These are phyloP conservation scores for Begonia masoniana DNA, from an alignment of 306 rosid species.

Conservation along the genomic window DNA sequence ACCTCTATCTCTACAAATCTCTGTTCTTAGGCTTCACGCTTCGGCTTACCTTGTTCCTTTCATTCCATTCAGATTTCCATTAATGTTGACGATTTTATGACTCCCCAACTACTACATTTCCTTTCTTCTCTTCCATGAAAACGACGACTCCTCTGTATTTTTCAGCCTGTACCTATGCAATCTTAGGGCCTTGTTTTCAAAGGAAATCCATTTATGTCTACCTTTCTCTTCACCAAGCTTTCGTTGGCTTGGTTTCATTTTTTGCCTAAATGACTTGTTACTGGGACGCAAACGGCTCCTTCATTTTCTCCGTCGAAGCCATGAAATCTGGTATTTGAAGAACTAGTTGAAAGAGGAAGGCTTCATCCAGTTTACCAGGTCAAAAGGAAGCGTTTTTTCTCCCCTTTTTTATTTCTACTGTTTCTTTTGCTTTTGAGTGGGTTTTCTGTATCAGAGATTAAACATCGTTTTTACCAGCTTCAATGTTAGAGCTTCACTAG, in stretches of 20 bases:
- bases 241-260: conserved; percentile 3
- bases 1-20: conserved; percentile 5
- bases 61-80: conserved; percentile 17
- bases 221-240: conserved; percentile 18
- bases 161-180: conserved; percentile 9
- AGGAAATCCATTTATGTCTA: conserved; percentile 8
- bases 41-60: conserved; percentile 7
- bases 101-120: conserved; percentile 21
- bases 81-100: conserved; percentile 23
- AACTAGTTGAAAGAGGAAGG: neutral
- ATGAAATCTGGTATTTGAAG: conserved; percentile 15
- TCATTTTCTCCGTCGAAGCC: conserved; percentile 11
- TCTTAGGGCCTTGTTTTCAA: conserved; percentile 3
- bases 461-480: no score
- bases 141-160: conserved; percentile 11
- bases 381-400: neutral
- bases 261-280: conserved; percentile 10
- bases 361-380: conserved; percentile 2
- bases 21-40: conserved; percentile 8
- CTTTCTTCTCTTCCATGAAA: conserved; percentile 12
- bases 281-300: conserved; percentile 9
- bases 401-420: neutral
- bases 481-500: no score
- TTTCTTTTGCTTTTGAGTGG: neutral
- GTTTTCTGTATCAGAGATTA: no score